A percentile compares a stretch with the other conserved stretches of the same genome.
These are phyloP conservation scores for Mycena rebaudengoi DNA, from an alignment of 768 basidiomycete species.

Conservation along the genomic window DNA sequence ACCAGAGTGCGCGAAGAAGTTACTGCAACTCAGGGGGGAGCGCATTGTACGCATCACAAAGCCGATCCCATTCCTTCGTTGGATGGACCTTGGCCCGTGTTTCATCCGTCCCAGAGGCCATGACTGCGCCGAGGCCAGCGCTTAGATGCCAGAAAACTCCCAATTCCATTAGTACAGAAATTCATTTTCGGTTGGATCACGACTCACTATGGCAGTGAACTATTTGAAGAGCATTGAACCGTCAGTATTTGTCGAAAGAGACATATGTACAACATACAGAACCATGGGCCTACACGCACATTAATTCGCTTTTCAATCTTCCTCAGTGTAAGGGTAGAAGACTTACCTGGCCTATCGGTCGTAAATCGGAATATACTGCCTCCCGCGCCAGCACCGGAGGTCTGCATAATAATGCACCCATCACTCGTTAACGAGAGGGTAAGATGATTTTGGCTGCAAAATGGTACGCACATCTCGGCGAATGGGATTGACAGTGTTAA, in stretches of 20 bases:
- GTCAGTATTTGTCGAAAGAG: no score
- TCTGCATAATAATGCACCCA: conserved; percentile 1
- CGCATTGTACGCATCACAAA: conserved; percentile 27
- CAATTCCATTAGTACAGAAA: neutral
- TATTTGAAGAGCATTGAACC: neutral
- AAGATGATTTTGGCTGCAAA: no score
- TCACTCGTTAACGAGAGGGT: neutral
- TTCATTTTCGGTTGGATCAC: neutral
- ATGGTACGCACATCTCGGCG: conserved; percentile 31
- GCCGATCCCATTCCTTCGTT: conserved; percentile 23
- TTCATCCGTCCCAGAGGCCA: conserved; percentile 16
- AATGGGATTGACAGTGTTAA: conserved; percentile 60
- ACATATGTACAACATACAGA: conserved; percentile 15
- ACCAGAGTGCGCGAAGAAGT: no score
- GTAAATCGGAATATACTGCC: conserved; percentile 55
- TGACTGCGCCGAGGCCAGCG: conserved; percentile 32
- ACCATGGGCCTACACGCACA: conserved; percentile 31
- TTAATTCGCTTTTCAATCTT: neutral
- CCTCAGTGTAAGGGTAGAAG: no score
- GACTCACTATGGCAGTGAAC: conserved; percentile 35
- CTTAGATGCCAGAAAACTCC: conserved; percentile 32
- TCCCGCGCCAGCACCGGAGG: conserved; percentile 24
- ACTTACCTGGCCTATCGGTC: conserved; percentile 61
- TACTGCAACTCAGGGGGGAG: conserved; percentile 19
- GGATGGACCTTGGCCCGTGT: conserved; percentile 22